Percentiles rank a stretch among this genome's conserved stretches.
These are phyloP conservation scores for Lepidium didymum DNA, from an alignment of 345 rosid species.

Conservation along the genomic window DNA sequence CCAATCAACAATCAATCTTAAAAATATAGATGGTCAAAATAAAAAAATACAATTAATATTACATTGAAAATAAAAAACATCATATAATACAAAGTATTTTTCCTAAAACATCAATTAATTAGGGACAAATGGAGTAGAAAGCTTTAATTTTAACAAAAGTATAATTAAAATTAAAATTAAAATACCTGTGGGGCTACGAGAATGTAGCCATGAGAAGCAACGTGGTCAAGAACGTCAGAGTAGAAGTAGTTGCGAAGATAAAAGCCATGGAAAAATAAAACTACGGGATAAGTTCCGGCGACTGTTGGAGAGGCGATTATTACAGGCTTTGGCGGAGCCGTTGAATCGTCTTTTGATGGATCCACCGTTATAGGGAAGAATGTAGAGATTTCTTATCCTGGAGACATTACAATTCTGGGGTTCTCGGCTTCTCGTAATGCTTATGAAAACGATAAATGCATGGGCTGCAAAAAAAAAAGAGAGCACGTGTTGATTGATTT, in stretches of 20 bases:
- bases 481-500: background rate
- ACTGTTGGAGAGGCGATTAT: slow-evolving; percentile 10
- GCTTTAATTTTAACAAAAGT: too few relatives aligned
- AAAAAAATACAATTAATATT: too few relatives aligned
- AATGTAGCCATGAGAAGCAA: slow-evolving; percentile 32
- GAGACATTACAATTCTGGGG: background rate
- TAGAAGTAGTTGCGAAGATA: slow-evolving; percentile 23
- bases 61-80: too few relatives aligned
- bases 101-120: too few relatives aligned
- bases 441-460: background rate
- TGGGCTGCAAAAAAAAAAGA: background rate
- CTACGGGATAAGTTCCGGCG: slow-evolving; percentile 30
- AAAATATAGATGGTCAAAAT: too few relatives aligned
- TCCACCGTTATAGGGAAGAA: background rate
- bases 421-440: background rate
- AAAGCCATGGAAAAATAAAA: slow-evolving; percentile 30
- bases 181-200: slow-evolving; percentile 29
- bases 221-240: slow-evolving; percentile 20
- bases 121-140: too few relatives aligned
- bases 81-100: too few relatives aligned
- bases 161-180: background rate
- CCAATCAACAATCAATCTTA: too few relatives aligned
- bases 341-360: slow-evolving; percentile 1
- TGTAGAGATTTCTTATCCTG: background rate
- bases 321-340: slow-evolving; percentile 24